phyloP scores from a whole-genome alignment of 2,329 filamentous ascomycete genomes.

The Monosporascus sp. region DNA sequence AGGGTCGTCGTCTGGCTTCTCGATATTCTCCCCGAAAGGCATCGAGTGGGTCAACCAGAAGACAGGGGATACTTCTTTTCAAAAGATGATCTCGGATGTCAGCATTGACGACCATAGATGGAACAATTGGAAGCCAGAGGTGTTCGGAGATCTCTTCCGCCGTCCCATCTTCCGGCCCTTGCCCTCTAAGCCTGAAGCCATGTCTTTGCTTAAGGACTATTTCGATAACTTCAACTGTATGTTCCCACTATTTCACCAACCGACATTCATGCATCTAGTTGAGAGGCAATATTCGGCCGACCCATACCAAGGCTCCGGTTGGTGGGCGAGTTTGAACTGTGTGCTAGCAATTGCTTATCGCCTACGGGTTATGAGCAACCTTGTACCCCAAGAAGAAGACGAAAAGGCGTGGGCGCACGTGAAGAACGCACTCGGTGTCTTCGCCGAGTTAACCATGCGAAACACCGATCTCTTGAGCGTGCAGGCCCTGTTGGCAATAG shows the following conservation, averaged over 20 bases:
- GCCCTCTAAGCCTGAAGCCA: slow-evolving; percentile 79
- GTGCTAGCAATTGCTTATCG: slow-evolving; percentile 90
- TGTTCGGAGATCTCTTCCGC: slow-evolving; percentile 88
- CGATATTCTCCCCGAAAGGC: slow-evolving; percentile 96
- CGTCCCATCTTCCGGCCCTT: slow-evolving; percentile 78
- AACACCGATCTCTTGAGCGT: slow-evolving; percentile 95
- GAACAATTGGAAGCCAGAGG: slow-evolving; percentile 97
- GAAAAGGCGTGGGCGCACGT: slow-evolving; percentile 92
- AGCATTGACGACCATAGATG: slow-evolving; percentile 91
- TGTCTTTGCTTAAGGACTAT: slow-evolving; percentile 86
- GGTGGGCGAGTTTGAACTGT: slow-evolving; percentile 97
- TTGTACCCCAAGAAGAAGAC: slow-evolving; percentile 86
- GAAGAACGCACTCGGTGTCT: slow-evolving; percentile 93
- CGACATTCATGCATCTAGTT: slow-evolving; percentile 96
- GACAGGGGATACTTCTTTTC: slow-evolving; percentile 92
- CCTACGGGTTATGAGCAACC: slow-evolving; percentile 89
- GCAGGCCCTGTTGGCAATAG: slow-evolving; percentile 89
- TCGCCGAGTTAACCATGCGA: slow-evolving; percentile 89
- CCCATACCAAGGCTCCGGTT: slow-evolving; percentile 90
- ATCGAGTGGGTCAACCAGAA: slow-evolving; percentile 98
- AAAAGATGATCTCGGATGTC: slow-evolving; percentile 89
- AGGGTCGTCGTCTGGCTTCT: slow-evolving; percentile 94
- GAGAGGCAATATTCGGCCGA: slow-evolving; percentile 90
- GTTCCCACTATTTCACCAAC: slow-evolving; percentile 95
- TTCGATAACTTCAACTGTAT: slow-evolving; percentile 99